These are phyloP conservation scores for Biscogniauxia mediterranea DNA, from an alignment of 2,329 filamentous ascomycete genomes.

Conservation along the genomic window DNA sequence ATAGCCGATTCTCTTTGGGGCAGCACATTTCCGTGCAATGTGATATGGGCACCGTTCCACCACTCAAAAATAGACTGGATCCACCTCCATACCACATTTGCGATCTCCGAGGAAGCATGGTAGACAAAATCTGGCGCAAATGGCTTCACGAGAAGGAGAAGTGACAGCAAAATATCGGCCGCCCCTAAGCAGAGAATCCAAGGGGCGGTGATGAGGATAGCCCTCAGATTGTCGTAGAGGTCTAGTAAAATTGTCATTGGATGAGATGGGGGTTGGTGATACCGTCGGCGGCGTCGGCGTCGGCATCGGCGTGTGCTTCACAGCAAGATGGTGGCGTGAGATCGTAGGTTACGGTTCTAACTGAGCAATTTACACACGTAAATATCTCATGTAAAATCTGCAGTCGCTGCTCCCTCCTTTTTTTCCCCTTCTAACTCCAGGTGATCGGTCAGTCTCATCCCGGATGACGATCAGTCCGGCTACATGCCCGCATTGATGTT, in stretches of 20 bases:
- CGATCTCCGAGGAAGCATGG: constrained; percentile 52
- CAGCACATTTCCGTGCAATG: constrained; percentile 50
- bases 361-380: not conserved
- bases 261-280: not conserved
- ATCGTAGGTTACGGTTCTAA: not conserved
- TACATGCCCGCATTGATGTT: not conserved
- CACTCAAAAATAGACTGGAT: constrained; percentile 57
- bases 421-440: not conserved
- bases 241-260: constrained; percentile 6
- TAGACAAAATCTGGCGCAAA: constrained; percentile 51
- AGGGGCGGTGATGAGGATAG: constrained; percentile 43
- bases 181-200: constrained; percentile 53
- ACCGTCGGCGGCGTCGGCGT: not conserved
- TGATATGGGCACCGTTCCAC: constrained; percentile 52
- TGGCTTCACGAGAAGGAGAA: constrained; percentile 46
- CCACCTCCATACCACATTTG: constrained; percentile 54
- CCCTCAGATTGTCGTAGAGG: constrained; percentile 40
- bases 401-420: too few species aligned
- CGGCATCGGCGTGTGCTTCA: not conserved
- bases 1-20: constrained; percentile 57
- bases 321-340: not conserved
- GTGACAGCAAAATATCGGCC: constrained; percentile 50
- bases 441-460: not conserved
- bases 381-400: not conserved
- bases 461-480: not conserved